A percentile compares a stretch with the other conserved stretches of the same genome.
These are phyloP conservation scores for Xylaria sp. DNA, from an alignment of 2,329 filamentous ascomycete species.

Conservation along the genomic window DNA sequence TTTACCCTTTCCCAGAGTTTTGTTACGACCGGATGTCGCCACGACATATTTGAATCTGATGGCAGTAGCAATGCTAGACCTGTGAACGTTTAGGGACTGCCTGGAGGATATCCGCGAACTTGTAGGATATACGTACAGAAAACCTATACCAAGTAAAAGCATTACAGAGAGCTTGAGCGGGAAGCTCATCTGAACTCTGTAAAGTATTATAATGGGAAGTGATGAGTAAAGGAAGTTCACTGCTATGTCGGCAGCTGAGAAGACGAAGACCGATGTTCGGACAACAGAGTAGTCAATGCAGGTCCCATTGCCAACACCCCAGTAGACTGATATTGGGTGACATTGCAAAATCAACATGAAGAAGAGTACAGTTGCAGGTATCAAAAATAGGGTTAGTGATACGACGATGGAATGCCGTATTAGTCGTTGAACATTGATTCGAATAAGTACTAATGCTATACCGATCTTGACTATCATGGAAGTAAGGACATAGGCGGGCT, in stretches of 20 bases:
- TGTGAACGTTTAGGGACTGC: neutral
- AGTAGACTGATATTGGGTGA: neutral
- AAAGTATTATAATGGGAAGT: constrained; percentile 28
- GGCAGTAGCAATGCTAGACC: constrained; percentile 12
- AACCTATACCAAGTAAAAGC: constrained; percentile 1
- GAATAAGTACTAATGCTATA: neutral
- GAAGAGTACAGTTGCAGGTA: neutral
- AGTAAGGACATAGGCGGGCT: neutral
- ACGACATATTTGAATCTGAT: constrained; percentile 3
- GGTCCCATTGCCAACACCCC: neutral
- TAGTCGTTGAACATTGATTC: neutral
- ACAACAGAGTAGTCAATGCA: neutral
- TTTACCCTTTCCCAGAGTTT: neutral
- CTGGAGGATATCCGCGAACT: neutral
- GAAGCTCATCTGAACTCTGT: constrained; percentile 6
- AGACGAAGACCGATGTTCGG: neutral
- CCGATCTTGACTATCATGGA: neutral
- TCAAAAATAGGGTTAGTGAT: neutral
- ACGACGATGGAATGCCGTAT: neutral
- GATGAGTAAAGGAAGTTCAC: constrained; percentile 2
- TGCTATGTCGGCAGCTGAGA: neutral
- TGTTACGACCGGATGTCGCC: neutral
- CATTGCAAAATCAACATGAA: neutral
- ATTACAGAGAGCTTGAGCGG: neutral
- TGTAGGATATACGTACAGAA: neutral